These are phyloP conservation scores for Mitragyna speciosa DNA, from an alignment of 257 asterid genomes.

Conservation along the genomic window DNA sequence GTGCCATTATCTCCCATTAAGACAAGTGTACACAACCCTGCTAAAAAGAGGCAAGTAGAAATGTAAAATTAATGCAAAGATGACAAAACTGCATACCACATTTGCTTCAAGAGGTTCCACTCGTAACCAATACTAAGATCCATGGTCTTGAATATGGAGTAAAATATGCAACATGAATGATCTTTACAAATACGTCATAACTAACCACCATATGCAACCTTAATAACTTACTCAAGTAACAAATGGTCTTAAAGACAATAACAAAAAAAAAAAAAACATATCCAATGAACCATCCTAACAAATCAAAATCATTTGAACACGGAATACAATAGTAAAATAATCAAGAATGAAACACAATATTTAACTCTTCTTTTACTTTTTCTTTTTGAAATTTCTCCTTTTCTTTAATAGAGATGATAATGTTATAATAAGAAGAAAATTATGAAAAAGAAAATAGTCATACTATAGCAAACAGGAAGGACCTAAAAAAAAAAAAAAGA, in stretches of 20 bases:
- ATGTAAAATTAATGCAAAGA: not conserved
- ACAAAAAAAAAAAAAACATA: not conserved
- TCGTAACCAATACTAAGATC: slow-evolving; percentile 1
- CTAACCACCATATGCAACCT: not conserved
- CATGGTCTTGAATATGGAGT: slow-evolving; percentile 7
- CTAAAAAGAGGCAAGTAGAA: not conserved
- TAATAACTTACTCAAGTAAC: not conserved
- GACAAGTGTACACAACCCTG: slow-evolving; percentile 18
- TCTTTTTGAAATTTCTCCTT: not conserved
- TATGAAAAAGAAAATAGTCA: not conserved
- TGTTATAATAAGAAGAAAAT: not conserved
- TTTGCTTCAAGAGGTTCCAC: not conserved
- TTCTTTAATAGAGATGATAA: not conserved
- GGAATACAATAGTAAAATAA: not conserved
- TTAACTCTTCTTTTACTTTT: too few relatives aligned
- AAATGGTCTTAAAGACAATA: not conserved
- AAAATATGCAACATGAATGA: not conserved
- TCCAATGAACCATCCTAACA: not conserved
- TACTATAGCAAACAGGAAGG: not conserved
- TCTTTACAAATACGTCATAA: not conserved
- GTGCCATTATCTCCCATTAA: slow-evolving; percentile 13
- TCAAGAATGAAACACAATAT: too few relatives aligned
- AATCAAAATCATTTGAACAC: too few relatives aligned
- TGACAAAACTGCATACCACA: slow-evolving; percentile 19
- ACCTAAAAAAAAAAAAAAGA: not conserved